Evolutionary conservation across 441 rosid species (phyloP), one percentile per base, ranked within the genome.

Genomic region (Manihot esculenta): DNA sequence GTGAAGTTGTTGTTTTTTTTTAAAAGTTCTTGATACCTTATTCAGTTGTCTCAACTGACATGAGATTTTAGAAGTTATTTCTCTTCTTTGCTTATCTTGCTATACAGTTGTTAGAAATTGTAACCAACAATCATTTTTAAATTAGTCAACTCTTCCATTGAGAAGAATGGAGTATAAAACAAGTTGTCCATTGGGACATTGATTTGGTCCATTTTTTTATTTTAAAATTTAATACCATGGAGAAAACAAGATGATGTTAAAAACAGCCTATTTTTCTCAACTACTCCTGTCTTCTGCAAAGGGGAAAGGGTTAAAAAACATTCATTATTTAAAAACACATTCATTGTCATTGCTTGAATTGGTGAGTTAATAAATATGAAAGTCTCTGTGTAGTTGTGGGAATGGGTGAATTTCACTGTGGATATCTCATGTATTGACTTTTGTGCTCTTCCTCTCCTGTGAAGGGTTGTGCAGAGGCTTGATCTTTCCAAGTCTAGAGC

Each of bases 401-500:
- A 66, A 45, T 56, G n/a, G 23, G 30, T 45, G 44, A 44, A 15
- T 75, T 48, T 65, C 33, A 57, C 60, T 30, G 38, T 68, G 27
- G 62, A 47, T 62, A 45, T 56, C 66, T 67, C 74, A 58, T 64
- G 54, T 75, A 50, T 77, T 78, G 59, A 49, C 54, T 74, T 33
- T 17, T 73, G 55, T 72, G 62, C 27, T 69, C 73, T 69, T 59
- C 78, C 71, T 79, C 62, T 77, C 66, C 57, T 75, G 62, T 89
- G 79, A 85, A 96, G 99, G 85, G 89, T 90, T 80, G 94, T 96
- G 77, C 99, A 89, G 86, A 88, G 97, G 78, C 94, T 96, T 76
- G 96, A 93, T 79, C 99, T 96, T 72, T 84, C 97, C 77, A 93
- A 96, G 85, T 91, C 99, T 67, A 96, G 90, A 83, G 98, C 98